Conservation (phyloP, 208 protist genomes). For the Balamuthia mandrillaris region DNA sequence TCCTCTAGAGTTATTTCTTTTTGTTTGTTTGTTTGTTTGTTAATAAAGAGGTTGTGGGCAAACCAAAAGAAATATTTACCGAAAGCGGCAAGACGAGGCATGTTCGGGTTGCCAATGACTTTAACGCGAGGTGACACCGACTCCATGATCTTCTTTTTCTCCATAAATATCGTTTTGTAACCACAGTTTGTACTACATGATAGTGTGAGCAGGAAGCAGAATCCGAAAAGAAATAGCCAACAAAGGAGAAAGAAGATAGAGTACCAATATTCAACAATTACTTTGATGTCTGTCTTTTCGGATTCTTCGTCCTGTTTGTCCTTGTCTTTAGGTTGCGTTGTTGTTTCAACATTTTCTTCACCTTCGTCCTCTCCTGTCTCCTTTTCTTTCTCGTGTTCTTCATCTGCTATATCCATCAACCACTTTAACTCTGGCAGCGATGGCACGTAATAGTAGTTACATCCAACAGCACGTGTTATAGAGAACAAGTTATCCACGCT, state of each 20-base stretch:
- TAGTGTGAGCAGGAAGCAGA: neutral
- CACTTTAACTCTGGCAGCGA: neutral
- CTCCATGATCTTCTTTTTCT: slow-evolving; percentile 2
- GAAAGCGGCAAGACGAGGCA: slow-evolving; percentile 17
- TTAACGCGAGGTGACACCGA: neutral
- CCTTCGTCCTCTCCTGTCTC: neutral
- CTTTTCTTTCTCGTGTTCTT: neutral
- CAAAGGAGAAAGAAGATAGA: neutral
- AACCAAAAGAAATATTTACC: neutral
- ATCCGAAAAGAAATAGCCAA: neutral
- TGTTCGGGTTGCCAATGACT: slow-evolving; percentile 1
- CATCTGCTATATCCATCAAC: neutral
- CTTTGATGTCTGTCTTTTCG: neutral
- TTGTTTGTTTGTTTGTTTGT: neutral
- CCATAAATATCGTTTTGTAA: slow-evolving; percentile 27
- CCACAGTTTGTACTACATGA: slow-evolving; percentile 16
- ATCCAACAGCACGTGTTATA: slow-evolving; percentile 4
- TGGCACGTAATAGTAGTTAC: slow-evolving; percentile 36
- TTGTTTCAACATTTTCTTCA: neutral
- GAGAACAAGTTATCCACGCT: slow-evolving; percentile 31
- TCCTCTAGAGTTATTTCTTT: slow-evolving; percentile 11
- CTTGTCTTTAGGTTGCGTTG: neutral
- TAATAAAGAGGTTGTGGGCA: neutral
- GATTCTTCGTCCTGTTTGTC: neutral
- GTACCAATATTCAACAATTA: slow-evolving; percentile 15